These are phyloP conservation scores for Coemansia sp. DNA, from an alignment of 192 early-diverging fungal genomes.

Conservation along the genomic window DNA sequence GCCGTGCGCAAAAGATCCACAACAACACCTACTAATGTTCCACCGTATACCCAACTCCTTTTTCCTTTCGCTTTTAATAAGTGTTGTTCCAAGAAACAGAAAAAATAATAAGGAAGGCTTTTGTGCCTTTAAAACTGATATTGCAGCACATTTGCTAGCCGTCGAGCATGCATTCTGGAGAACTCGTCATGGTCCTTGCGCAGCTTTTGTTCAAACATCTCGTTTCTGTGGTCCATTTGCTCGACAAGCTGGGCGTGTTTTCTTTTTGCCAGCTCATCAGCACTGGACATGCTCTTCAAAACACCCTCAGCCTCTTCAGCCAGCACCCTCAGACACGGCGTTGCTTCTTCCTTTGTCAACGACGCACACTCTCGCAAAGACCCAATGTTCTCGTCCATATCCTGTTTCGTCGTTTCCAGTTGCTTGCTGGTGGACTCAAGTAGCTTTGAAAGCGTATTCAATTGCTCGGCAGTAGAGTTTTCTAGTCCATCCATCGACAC, in stretches of 20 bases:
- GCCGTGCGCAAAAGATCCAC: constrained; percentile 94
- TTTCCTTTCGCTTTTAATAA: not conserved
- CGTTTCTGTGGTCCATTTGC: constrained; percentile 16
- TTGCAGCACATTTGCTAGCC: constrained; percentile 17
- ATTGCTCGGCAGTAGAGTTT: constrained; percentile 6
- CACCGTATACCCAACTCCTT: not conserved
- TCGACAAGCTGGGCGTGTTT: not conserved
- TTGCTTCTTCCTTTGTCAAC: not conserved
- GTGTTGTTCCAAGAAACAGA: not conserved
- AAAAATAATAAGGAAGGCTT: not conserved
- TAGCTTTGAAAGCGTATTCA: constrained; percentile 1
- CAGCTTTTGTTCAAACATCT: constrained; percentile 20
- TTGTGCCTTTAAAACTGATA: not conserved
- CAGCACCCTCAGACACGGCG: not conserved
- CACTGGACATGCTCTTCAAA: not conserved
- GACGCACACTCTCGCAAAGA: not conserved
- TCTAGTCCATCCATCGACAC: constrained; percentile 7
- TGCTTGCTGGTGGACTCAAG: not conserved
- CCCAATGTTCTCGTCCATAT: not conserved
- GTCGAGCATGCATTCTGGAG: constrained; percentile 22
- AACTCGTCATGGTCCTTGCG: constrained; percentile 29
- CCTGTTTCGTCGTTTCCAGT: not conserved
- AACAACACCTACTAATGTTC: constrained; percentile 41
- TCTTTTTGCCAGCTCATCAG: not conserved
- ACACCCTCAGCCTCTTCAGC: not conserved